phyloP scores from a whole-genome alignment of 2,329 filamentous ascomycete species.

The Plenodomus biglobosus region DNA sequence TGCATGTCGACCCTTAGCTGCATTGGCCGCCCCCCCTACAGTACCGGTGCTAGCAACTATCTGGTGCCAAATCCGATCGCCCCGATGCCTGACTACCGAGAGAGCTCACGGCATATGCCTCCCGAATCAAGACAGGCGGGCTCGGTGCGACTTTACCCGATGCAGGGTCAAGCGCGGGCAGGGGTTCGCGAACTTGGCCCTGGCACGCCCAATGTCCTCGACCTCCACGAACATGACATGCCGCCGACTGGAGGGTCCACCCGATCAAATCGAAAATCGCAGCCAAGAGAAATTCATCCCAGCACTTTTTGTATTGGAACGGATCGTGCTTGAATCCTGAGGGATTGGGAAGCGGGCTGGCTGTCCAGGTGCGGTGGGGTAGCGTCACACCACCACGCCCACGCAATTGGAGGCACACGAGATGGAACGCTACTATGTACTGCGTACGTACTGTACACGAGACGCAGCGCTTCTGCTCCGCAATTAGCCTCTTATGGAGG shows the following conservation, averaged over 20 bases:
- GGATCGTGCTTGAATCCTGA: neutral
- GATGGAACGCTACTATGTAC: no score
- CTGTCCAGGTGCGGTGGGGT: neutral
- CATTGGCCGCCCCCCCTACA: neutral
- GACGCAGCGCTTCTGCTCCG: no score
- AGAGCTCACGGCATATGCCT: neutral
- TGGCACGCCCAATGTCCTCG: neutral
- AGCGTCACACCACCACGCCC: neutral
- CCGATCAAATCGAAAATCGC: neutral
- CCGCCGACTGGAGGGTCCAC: neutral
- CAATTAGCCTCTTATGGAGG: neutral
- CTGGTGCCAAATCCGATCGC: neutral
- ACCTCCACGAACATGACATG: neutral
- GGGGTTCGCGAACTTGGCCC: neutral
- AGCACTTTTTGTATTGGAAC: neutral
- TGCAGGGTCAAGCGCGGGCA: neutral
- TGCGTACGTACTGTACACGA: no score
- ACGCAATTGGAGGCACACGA: neutral
- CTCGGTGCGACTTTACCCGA: neutral
- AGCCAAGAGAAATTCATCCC: neutral
- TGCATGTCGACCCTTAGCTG: neutral
- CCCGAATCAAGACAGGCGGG: neutral
- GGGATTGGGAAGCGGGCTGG: no score
- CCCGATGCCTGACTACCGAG: neutral
- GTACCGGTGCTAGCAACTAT: neutral